phyloP scores from a whole-genome alignment of 768 basidiomycete genomes.

The Basidioascus undulatus region DNA sequence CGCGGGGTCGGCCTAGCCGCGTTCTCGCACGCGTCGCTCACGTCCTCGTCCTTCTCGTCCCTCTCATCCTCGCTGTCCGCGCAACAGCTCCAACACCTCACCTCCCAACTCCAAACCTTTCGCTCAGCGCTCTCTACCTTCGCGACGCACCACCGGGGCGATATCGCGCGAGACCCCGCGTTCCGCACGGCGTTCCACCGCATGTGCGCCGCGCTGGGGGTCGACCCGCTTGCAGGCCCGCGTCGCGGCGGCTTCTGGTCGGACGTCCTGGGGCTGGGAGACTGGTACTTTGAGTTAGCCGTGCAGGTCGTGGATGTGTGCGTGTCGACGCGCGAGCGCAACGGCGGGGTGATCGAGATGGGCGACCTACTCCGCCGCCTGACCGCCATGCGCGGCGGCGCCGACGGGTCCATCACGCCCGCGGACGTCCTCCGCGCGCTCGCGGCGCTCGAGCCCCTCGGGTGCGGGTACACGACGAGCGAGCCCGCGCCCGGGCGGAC shows the following conservation, averaged over 20 bases:
- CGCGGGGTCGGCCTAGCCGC: constrained; percentile 69
- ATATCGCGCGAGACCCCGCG: constrained; percentile 57
- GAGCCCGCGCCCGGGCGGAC: constrained; percentile 41
- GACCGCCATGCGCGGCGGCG: constrained; percentile 39
- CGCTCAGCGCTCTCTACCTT: constrained; percentile 56
- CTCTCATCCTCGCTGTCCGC: constrained; percentile 57
- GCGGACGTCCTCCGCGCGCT: constrained; percentile 33
- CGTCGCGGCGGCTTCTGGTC: constrained; percentile 63
- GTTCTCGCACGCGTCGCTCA: constrained; percentile 65
- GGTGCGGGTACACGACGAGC: constrained; percentile 73
- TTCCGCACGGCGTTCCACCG: constrained; percentile 83
- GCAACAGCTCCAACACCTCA: constrained; percentile 50
- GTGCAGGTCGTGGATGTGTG: constrained; percentile 32
- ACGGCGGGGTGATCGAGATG: constrained; percentile 82
- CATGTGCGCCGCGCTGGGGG: constrained; percentile 85
- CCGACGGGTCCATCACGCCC: constrained; percentile 30
- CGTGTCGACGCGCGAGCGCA: constrained; percentile 24
- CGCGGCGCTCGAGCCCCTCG: constrained; percentile 62
- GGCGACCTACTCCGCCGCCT: constrained; percentile 59
- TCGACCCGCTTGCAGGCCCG: constrained; percentile 77
- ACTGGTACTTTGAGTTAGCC: constrained; percentile 89
- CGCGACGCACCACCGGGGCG: constrained; percentile 54
- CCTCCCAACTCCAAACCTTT: constrained; percentile 61
- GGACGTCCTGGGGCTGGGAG: constrained; percentile 46
- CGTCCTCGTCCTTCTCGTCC: constrained; percentile 51